A percentile compares a stretch with the other conserved stretches of the same genome.
These are phyloP conservation scores for Dendrobium catenatum DNA, from an alignment of 106 monocot species.

Conservation along the genomic window DNA sequence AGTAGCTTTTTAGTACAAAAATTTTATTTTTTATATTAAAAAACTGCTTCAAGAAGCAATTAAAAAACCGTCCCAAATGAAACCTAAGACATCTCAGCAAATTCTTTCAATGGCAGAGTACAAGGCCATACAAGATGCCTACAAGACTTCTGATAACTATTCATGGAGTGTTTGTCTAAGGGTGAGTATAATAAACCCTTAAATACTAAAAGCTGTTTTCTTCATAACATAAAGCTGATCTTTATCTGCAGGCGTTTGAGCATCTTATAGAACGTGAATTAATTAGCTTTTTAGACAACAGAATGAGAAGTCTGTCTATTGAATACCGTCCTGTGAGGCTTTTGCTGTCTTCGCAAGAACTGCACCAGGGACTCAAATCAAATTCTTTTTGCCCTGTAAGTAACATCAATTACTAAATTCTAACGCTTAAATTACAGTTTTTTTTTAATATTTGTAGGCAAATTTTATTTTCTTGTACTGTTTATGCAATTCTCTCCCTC, in stretches of 20 bases:
- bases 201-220: background rate
- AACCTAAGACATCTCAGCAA: background rate
- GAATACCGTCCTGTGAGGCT: conserved; percentile 76
- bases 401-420: background rate
- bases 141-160: conserved; percentile 77
- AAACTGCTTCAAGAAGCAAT: too few relatives aligned
- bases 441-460: background rate
- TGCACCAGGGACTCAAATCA: conserved; percentile 55
- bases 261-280: conserved; percentile 75
- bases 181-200: conserved; percentile 23
- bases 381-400: conserved; percentile 82
- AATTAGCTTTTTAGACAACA: conserved; percentile 48
- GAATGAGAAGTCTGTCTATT: conserved; percentile 44
- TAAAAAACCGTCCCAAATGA: too few relatives aligned
- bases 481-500: background rate
- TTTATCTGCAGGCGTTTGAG: conserved; percentile 62
- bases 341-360: conserved; percentile 59
- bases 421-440: background rate
- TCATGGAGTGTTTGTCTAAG: conserved; percentile 48
- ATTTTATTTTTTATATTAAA: too few relatives aligned
- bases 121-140: conserved; percentile 69
- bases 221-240: background rate
- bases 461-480: background rate
- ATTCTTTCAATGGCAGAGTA: conserved; percentile 48
- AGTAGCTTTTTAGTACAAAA: too few relatives aligned